These are phyloP conservation scores for Mycena citricolor DNA, from an alignment of 1,284 basidiomycete species.

Conservation along the genomic window DNA sequence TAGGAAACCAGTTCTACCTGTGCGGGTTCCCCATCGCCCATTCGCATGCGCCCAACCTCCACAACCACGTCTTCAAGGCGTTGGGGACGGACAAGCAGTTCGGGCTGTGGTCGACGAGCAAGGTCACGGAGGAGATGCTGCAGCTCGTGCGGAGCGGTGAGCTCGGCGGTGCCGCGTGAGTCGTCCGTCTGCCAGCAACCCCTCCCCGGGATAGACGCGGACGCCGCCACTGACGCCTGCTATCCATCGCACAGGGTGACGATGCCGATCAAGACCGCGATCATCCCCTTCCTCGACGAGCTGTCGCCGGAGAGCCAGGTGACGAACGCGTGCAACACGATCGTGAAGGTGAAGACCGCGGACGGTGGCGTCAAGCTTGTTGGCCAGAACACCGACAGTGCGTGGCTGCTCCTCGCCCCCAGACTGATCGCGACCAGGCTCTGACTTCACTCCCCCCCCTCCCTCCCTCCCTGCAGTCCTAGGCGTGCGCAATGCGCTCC, in stretches of 20 bases:
- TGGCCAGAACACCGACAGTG: conserved; percentile 37
- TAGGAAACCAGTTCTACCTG: conserved; percentile 32
- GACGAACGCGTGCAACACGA: conserved; percentile 36
- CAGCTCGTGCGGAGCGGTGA: conserved; percentile 28
- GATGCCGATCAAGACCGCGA: conserved; percentile 35
- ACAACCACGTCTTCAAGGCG: conserved; percentile 32
- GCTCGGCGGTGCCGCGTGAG: conserved; percentile 33
- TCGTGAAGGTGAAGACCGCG: conserved; percentile 30
- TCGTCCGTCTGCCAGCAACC: neutral
- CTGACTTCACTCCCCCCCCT: neutral
- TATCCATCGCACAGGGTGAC: conserved; percentile 31
- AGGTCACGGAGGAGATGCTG: conserved; percentile 33
- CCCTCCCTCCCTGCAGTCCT: conserved; percentile 26
- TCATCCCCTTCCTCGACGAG: conserved; percentile 33
- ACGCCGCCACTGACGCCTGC: neutral
- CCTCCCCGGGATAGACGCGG: neutral
- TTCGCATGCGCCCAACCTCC: conserved; percentile 35
- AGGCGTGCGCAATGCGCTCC: conserved; percentile 35
- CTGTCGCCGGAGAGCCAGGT: conserved; percentile 30
- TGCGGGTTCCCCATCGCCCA: conserved; percentile 39
- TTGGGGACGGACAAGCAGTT: conserved; percentile 30
- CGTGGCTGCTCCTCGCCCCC: conserved; percentile 1
- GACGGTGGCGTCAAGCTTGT: conserved; percentile 28
- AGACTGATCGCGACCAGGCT: neutral
- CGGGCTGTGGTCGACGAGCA: conserved; percentile 33